Percentiles rank a stretch among this genome's conserved stretches.
These are phyloP conservation scores for Ascochyta viciae-villosae DNA, from an alignment of 2,329 filamentous ascomycete genomes.

Conservation along the genomic window DNA sequence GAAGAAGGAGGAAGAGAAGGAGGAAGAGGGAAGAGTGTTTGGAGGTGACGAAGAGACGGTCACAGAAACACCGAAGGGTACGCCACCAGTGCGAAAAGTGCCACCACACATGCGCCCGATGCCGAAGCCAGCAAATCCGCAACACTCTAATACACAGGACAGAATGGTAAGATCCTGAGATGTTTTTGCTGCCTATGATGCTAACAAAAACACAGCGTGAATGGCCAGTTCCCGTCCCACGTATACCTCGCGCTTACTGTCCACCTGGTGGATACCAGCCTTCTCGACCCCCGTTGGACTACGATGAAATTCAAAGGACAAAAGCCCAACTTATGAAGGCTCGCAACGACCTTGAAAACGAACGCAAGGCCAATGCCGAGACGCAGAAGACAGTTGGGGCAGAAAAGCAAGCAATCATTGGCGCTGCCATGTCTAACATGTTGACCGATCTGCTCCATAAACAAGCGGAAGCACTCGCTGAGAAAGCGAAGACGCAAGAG, in stretches of 20 bases:
- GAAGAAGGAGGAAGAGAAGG: no score
- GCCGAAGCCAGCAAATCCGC: background rate
- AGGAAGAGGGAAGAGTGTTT: background rate
- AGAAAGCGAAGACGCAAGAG: conserved; percentile 16
- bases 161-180: conserved; percentile 1
- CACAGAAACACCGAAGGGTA: background rate
- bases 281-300: conserved; percentile 1
- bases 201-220: background rate
- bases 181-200: background rate
- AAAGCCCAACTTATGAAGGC: conserved; percentile 22
- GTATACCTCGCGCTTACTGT: conserved; percentile 6
- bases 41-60: background rate
- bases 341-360: conserved; percentile 21
- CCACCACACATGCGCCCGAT: conserved; percentile 20
- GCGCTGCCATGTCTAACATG: conserved; percentile 20
- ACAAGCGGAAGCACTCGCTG: conserved; percentile 18
- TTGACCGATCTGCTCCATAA: conserved; percentile 22
- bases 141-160: background rate
- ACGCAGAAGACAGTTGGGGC: conserved; percentile 16
- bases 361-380: conserved; percentile 21
- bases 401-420: conserved; percentile 15
- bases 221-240: conserved; percentile 2
- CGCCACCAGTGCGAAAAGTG: background rate
- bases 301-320: conserved; percentile 19
- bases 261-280: background rate